Evolutionary conservation across 257 asterid species (phyloP), one percentile per base, ranked within the genome.

Genomic region (Solanum etuberosum): DNA sequence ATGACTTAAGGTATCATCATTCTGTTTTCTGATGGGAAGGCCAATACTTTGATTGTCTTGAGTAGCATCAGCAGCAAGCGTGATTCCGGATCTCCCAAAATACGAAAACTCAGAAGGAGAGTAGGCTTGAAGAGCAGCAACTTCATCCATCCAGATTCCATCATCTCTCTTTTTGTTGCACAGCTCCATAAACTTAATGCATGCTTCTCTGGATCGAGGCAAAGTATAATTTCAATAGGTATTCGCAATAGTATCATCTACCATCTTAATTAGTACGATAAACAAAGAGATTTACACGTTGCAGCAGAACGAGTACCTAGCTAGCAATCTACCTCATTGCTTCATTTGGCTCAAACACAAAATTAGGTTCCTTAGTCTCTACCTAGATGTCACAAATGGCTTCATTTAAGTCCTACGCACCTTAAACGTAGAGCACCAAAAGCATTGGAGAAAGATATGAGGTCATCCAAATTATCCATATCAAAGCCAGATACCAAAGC

Each of bases 391-490:
- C n/a, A 42, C 83, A 6, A 2, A 15, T 77, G 61, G 61, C 63
- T 77, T 0, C 1, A 40, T 42, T 25, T 0, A 77, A 77, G 5
- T 77, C 61, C 15, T 77, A 29, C 37, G 4, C 29, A 95, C 98
- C 98, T 94, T 86, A 95, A 90, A 71, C 98, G 98, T 13, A 88
- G 74, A 85, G 98, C 98, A 78, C 98, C 98, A 91, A 94, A 95
- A 84, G 93, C 94, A 88, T 95, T 95, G 65, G 95, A 74, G 88
- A 95, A 95, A 6, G 96, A 92, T 71, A 93, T 90, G 65, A 95
- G 94, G 86, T 94, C 96, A 16, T 93, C 92, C 25, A 95, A 77
- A 76, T 87, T 86, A 54, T 91, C 98, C 90, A 90, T 90, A 88
- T 93, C 97, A 54, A 91, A 95, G 3, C 98, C 98, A 20, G 94